Evolutionary conservation across 345 rosid species (phyloP).

Genomic region (Gossypium raimondii): DNA sequence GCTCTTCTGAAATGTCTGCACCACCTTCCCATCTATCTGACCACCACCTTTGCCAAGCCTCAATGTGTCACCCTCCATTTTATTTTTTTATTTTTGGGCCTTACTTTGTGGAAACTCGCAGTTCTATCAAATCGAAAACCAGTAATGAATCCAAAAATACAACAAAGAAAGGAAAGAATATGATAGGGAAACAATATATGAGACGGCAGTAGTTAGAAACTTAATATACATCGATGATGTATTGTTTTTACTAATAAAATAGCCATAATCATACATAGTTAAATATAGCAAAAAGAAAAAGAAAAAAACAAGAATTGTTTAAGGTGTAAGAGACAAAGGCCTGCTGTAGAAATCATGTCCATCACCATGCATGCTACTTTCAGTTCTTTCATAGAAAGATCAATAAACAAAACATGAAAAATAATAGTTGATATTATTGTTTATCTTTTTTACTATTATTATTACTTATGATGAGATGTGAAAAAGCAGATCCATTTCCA

Average conservation of each 20-base stretch:
- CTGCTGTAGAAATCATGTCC: slow-evolving; percentile 36
- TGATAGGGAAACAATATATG: slow-evolving; percentile 16
- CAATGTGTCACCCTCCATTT: slow-evolving; percentile 62
- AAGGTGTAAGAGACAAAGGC: slow-evolving; percentile 19
- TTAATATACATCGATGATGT: background rate
- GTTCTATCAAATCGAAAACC: slow-evolving; percentile 26
- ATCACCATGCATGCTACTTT: slow-evolving; percentile 21
- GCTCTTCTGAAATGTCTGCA: slow-evolving; percentile 66
- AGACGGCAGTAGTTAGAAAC: slow-evolving; percentile 14
- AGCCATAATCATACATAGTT: background rate
- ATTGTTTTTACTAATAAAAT: slow-evolving; percentile 12
- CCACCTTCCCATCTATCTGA: slow-evolving; percentile 51
- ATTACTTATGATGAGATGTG: slow-evolving; percentile 37
- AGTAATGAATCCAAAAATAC: slow-evolving; percentile 19
- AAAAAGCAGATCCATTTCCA: slow-evolving; percentile 57
- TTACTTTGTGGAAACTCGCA: slow-evolving; percentile 5
- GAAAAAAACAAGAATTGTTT: no score
- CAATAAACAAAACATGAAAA: slow-evolving; percentile 13
- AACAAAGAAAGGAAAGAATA: background rate
- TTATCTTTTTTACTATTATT: slow-evolving; percentile 6
- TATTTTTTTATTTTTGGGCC: background rate
- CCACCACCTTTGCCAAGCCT: slow-evolving; percentile 40
- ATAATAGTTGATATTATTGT: slow-evolving; percentile 11
- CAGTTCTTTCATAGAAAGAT: slow-evolving; percentile 7
- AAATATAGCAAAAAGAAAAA: no score